phyloP scores from a whole-genome alignment of 2,329 filamentous ascomycete genomes.

The Aspergillus eucalypticola region DNA sequence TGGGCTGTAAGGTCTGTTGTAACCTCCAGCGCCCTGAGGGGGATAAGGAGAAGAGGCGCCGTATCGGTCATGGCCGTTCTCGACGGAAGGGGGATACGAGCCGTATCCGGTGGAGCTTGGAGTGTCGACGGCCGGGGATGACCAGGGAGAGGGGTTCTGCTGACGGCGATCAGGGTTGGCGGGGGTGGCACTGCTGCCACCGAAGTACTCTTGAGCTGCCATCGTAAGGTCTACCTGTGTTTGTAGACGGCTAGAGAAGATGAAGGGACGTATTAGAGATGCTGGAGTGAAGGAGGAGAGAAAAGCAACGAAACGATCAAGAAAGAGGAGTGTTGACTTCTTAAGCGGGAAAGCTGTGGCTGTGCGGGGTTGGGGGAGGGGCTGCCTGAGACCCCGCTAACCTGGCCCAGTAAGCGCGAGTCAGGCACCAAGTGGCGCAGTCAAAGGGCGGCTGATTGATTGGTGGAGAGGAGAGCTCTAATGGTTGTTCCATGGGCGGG shows the following conservation, averaged over 20 bases:
- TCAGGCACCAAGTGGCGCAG: slow-evolving; percentile 3
- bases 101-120: neutral
- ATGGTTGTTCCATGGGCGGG: neutral
- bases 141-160: slow-evolving; percentile 3
- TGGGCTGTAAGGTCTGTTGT: neutral
- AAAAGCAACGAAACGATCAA: neutral
- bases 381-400: slow-evolving; percentile 1
- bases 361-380: neutral
- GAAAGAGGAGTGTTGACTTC: neutral
- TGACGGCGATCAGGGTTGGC: neutral
- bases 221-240: neutral
- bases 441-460: neutral
- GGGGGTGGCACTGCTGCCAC: neutral
- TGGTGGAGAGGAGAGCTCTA: neutral
- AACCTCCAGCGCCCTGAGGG: neutral
- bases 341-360: neutral
- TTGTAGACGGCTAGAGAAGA: neutral
- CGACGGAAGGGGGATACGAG: neutral
- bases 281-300: neutral
- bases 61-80: neutral
- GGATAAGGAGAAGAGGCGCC: neutral
- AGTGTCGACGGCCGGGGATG: neutral
- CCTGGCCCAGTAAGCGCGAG: neutral
- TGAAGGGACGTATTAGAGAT: neutral
- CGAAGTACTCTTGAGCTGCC: slow-evolving; percentile 9